These are phyloP conservation scores for Alternaria incomplexa DNA, from an alignment of 2,329 filamentous ascomycete species.

Conservation along the genomic window DNA sequence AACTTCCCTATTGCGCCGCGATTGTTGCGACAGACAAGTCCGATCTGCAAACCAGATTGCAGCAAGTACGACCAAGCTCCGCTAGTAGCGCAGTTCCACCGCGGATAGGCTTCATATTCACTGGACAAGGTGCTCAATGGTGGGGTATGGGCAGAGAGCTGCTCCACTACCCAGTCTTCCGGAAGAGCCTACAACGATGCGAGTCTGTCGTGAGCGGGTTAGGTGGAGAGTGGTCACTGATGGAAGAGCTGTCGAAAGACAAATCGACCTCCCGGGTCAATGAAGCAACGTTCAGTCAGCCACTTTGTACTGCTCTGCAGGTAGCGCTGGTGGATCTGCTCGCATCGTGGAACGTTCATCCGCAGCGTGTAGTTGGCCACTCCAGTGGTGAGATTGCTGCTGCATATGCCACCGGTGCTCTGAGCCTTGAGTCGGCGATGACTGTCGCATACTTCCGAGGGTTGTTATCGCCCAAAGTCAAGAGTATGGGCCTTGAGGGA, in stretches of 20 bases:
- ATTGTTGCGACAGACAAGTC: slow-evolving; percentile 3
- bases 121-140: slow-evolving; percentile 55
- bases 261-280: slow-evolving; percentile 11
- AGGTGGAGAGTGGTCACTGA: slow-evolving; percentile 14
- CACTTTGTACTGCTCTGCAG: slow-evolving; percentile 30
- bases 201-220: slow-evolving; percentile 4
- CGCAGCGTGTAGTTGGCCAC: slow-evolving; percentile 28
- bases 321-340: slow-evolving; percentile 28
- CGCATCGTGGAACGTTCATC: slow-evolving; percentile 19
- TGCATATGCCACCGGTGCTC: slow-evolving; percentile 24
- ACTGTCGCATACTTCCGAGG: slow-evolving; percentile 22
- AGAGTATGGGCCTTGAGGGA: slow-evolving; percentile 9
- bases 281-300: slow-evolving; percentile 21
- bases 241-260: slow-evolving; percentile 15
- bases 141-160: slow-evolving; percentile 50
- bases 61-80: not conserved
- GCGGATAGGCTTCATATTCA: slow-evolving; percentile 43
- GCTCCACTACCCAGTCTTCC: slow-evolving; percentile 22
- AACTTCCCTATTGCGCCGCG: not conserved
- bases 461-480: slow-evolving; percentile 6
- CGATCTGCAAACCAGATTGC: slow-evolving; percentile 1
- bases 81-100: not conserved
- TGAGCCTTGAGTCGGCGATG: slow-evolving; percentile 11
- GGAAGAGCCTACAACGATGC: slow-evolving; percentile 7
- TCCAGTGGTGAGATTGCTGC: slow-evolving; percentile 38